Percentiles rank a stretch among this genome's conserved stretches.
phyloP scores from a whole-genome alignment of 345 rosid genomes.

The Acer campestre region DNA sequence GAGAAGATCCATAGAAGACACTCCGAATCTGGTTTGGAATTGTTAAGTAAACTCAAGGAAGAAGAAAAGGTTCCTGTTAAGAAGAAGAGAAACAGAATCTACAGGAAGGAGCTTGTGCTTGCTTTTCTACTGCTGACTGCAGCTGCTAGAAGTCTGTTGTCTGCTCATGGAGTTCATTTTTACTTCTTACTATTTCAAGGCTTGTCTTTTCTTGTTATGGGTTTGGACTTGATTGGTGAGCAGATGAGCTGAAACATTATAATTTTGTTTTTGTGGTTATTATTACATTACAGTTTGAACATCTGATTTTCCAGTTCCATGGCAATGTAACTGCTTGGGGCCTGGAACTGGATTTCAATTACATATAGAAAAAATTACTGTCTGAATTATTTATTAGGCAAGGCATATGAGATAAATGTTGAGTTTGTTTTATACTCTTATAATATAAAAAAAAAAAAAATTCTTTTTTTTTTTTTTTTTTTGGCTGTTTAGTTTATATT shows the following conservation, averaged over 20 bases:
- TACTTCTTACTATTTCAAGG: constrained; percentile 92
- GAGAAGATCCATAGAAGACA: constrained; percentile 68
- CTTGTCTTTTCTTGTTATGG: constrained; percentile 74
- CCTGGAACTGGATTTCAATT: constrained; percentile 4
- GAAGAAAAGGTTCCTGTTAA: constrained; percentile 34
- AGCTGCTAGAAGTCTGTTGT: constrained; percentile 75
- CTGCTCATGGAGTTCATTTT: constrained; percentile 91
- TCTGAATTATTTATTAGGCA: constrained; percentile 1
- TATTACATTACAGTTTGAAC: background rate
- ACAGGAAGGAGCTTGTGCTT: constrained; percentile 78
- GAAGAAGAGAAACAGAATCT: constrained; percentile 63
- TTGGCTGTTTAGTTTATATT: too few species aligned
- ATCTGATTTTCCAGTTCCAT: constrained; percentile 4
- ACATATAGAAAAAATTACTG: background rate
- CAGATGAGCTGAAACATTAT: constrained; percentile 52
- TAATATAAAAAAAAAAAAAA: background rate
- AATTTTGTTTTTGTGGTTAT: background rate
- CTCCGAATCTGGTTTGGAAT: constrained; percentile 71
- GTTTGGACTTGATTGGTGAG: constrained; percentile 94
- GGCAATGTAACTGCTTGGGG: constrained; percentile 1
- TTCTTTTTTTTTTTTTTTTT: background rate
- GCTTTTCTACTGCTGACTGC: constrained; percentile 84
- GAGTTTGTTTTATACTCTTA: constrained; percentile 7
- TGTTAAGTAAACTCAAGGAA: constrained; percentile 60
- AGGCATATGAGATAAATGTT: background rate